A percentile compares a stretch with the other conserved stretches of the same genome.
These are phyloP conservation scores for Aegilops umbellulata DNA, from an alignment of 176 grass and related monocot species.

Conservation along the genomic window DNA sequence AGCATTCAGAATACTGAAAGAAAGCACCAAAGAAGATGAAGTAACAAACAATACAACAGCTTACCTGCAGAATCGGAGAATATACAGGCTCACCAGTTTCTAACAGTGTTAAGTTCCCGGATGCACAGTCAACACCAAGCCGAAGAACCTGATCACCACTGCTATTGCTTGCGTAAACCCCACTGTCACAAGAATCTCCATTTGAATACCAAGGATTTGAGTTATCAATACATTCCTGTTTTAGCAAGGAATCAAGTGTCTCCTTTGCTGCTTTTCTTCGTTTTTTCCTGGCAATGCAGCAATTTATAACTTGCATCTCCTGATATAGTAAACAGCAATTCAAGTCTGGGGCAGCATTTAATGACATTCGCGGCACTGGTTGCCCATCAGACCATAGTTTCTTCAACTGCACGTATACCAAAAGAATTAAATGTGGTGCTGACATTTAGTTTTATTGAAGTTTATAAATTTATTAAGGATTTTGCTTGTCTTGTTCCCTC, in stretches of 20 bases:
- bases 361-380: conserved; percentile 76
- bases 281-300: conserved; percentile 91
- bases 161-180: conserved; percentile 57
- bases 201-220: conserved; percentile 29
- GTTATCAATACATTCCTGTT: conserved; percentile 25
- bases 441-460: conserved; percentile 14
- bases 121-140: conserved; percentile 61
- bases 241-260: conserved; percentile 61
- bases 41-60: not conserved
- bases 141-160: conserved; percentile 73
- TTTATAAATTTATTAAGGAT: not conserved
- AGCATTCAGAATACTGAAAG: conserved; percentile 16
- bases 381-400: conserved; percentile 83
- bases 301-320: conserved; percentile 98
- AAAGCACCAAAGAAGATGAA: conserved; percentile 8
- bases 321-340: conserved; percentile 95
- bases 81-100: conserved; percentile 90
- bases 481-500: conserved; percentile 14
- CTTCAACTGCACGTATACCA: conserved; percentile 68
- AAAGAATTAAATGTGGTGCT: conserved; percentile 26
- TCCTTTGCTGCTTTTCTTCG: conserved; percentile 62
- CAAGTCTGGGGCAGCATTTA: conserved; percentile 74
- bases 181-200: conserved; percentile 24
- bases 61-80: conserved; percentile 84
- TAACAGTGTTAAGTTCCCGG: conserved; percentile 71